Percentiles rank a stretch among this genome's conserved stretches.
These are phyloP conservation scores for Claviceps fusiformis DNA, from an alignment of 2,329 filamentous ascomycete genomes.

Conservation along the genomic window DNA sequence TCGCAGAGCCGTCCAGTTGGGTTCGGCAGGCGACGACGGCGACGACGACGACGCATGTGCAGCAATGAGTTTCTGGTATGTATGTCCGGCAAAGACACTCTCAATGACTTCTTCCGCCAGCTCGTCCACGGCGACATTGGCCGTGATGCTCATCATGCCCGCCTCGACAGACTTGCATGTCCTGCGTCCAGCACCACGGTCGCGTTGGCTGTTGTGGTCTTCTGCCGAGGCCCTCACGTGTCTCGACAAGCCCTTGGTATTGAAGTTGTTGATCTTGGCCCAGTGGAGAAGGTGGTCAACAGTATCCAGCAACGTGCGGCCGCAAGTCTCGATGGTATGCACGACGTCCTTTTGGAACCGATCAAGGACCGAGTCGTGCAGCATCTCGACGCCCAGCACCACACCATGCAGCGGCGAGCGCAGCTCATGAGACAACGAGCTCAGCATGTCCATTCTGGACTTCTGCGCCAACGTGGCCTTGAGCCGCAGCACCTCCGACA, in stretches of 20 bases:
- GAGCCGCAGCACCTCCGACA: slow-evolving; percentile 40
- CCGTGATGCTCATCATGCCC: slow-evolving; percentile 8
- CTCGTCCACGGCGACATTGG: slow-evolving; percentile 21
- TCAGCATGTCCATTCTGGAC: slow-evolving; percentile 44
- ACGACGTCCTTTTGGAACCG: slow-evolving; percentile 32
- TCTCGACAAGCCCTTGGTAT: slow-evolving; percentile 3
- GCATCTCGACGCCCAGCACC: slow-evolving; percentile 36
- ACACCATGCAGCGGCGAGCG: slow-evolving; percentile 48
- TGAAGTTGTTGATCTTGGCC: slow-evolving; percentile 36
- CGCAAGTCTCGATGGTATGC: slow-evolving; percentile 35
- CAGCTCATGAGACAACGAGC: slow-evolving; percentile 47
- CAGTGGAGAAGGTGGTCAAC: slow-evolving; percentile 42
- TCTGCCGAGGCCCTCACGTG: neutral
- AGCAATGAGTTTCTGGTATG: slow-evolving; percentile 19
- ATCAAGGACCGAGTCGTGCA: slow-evolving; percentile 36
- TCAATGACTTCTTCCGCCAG: slow-evolving; percentile 34
- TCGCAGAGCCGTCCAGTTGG: slow-evolving; percentile 5
- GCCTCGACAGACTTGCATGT: slow-evolving; percentile 3
- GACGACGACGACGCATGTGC: neutral
- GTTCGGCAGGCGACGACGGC: neutral
- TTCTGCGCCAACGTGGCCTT: slow-evolving; percentile 23
- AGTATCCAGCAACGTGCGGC: slow-evolving; percentile 37
- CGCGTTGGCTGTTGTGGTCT: neutral
- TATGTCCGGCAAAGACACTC: slow-evolving; percentile 32
- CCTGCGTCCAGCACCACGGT: neutral